phyloP scores from a whole-genome alignment of 495 filamentous ascomycete genomes.

The Achaetomiella virescens region DNA sequence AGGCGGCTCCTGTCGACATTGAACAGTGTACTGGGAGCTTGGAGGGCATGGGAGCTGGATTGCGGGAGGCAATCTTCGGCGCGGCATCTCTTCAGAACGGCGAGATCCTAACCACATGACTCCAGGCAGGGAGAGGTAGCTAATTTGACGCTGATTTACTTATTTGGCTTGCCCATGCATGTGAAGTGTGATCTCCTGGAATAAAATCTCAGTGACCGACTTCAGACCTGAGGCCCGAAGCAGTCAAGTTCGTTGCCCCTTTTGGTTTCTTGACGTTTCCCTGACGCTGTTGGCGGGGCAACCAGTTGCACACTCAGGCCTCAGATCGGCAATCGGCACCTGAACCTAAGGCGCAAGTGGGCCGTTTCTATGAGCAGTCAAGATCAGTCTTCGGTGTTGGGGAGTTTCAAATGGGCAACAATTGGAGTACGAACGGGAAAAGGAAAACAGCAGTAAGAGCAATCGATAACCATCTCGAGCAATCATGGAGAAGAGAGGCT shows the following conservation, averaged over 20 bases:
- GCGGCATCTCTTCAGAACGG: not conserved
- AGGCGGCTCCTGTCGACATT: constrained; percentile 4
- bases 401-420: too few relatives aligned
- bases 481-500: too few relatives aligned
- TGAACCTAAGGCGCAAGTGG: not conserved
- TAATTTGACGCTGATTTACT: not conserved
- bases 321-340: not conserved
- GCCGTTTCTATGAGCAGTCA: too few relatives aligned
- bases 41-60: not conserved
- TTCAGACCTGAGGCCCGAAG: too few relatives aligned
- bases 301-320: not conserved
- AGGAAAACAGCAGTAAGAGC: too few relatives aligned
- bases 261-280: not conserved
- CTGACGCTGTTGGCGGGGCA: not conserved
- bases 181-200: not conserved
- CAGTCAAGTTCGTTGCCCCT: not conserved
- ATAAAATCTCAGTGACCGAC: too few relatives aligned
- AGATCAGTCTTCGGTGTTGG: too few relatives aligned
- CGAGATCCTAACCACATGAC: constrained; percentile 5
- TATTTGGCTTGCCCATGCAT: not conserved
- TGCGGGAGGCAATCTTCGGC: not conserved
- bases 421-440: too few relatives aligned
- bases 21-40: not conserved
- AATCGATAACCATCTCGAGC: too few relatives aligned
- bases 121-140: not conserved